Evolutionary conservation across 2,329 filamentous ascomycete genomes (phyloP), one percentile per base, ranked within the genome.

Genomic region (Aaosphaeria pasadenensis): DNA sequence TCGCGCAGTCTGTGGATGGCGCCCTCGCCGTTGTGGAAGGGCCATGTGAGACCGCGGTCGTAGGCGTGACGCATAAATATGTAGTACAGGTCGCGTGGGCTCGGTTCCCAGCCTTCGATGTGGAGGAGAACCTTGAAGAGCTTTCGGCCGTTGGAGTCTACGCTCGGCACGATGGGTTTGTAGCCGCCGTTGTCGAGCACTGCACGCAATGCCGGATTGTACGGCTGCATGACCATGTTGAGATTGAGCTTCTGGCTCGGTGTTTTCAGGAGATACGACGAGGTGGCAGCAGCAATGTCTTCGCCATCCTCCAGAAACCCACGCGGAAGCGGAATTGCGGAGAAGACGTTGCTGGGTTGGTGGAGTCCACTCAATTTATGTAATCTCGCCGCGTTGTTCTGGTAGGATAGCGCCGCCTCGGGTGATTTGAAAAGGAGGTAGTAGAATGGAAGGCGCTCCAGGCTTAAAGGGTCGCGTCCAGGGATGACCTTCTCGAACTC

Each of bases 401-500:
- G 77, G 67, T 88, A 91, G 38, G 80, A 75, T 6, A 73, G 64
- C 0, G 87, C 87, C 9, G 83, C 80, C n/a, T 74, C 71, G 13
- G 72, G 62, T 24, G 74, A 79, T 51, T 79, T 74, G 74, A 91
- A 92, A 46, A 88, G 75, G 47, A 92, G 72, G 68, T 81, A 85
- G 71, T 91, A 91, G 58, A 78, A 78, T 49, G 82, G 84, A 1
- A 80, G 68, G 4, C 83, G 80, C 48, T 82, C 80, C 43, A 89
- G 77, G 7, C 85, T 88, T 47, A 75, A 65, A 4, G 80, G 76
- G 60, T 88, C 77, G 52, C 86, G 84, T 41, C 78, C 80, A 52
- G 87, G 87, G 28, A 88, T 78, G 36, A 87, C 74, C 68, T 83
- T 81, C 36, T 76, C 70, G 48, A 89, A 83, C 30, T 82, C 82